Evolutionary conservation across 495 filamentous ascomycete species (phyloP).

Genomic region (Parachaetomium inaequale): DNA sequence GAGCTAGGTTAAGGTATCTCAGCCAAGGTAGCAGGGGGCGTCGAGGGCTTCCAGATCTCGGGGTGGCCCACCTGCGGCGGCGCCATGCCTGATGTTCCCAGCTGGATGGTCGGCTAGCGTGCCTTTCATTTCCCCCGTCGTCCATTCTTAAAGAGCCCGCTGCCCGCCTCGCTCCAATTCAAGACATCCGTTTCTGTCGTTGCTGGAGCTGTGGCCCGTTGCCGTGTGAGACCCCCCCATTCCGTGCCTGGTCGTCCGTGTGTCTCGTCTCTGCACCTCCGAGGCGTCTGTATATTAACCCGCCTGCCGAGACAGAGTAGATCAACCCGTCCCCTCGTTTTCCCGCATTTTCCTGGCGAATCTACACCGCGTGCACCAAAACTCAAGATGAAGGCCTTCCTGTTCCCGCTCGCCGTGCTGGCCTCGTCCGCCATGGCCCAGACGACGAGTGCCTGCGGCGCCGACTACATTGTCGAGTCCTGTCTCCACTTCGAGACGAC

Average conservation of each 20-base stretch:
- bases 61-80: not conserved
- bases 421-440: constrained; percentile 33
- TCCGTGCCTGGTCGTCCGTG: constrained; percentile 9
- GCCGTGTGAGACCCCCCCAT: constrained; percentile 25
- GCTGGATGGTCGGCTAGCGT: constrained; percentile 2
- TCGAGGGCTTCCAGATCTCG: too few relatives aligned
- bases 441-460: constrained; percentile 31
- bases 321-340: not conserved
- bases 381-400: constrained; percentile 32
- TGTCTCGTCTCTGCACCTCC: not conserved
- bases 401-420: constrained; percentile 33
- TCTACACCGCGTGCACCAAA: not conserved
- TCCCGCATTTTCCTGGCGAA: not conserved
- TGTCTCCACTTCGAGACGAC: constrained; percentile 40
- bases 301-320: not conserved
- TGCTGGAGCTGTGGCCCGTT: constrained; percentile 18
- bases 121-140: constrained; percentile 10
- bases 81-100: constrained; percentile 14
- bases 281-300: constrained; percentile 12
- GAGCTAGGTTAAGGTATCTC: not conserved
- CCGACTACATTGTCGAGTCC: constrained; percentile 44
- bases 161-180: not conserved
- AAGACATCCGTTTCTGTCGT: constrained; percentile 1
- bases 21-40: not conserved
- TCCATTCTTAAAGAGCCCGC: constrained; percentile 1